These are phyloP conservation scores for Actinomortierella wolfii DNA, from an alignment of 371 early-diverging fungal species.

Conservation along the genomic window DNA sequence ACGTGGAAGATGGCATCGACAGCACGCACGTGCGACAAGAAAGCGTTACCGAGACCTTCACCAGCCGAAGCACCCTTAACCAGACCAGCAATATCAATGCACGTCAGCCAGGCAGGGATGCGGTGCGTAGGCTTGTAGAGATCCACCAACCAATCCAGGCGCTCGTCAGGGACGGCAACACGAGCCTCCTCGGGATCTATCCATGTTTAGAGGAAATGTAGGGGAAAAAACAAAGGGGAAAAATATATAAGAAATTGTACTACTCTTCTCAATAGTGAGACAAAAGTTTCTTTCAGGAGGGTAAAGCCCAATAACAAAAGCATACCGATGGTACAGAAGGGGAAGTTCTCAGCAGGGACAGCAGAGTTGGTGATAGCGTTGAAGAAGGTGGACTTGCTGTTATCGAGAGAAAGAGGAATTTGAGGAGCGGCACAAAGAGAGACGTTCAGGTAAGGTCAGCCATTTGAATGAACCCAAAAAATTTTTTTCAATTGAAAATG, in stretches of 20 bases:
- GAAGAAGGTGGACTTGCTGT: constrained; percentile 87
- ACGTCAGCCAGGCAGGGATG: constrained; percentile 75
- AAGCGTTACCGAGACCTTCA: constrained; percentile 90
- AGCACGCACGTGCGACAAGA: constrained; percentile 88
- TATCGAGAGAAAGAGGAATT: background rate
- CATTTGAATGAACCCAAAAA: background rate
- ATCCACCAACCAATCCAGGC: constrained; percentile 76
- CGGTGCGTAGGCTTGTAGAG: constrained; percentile 67
- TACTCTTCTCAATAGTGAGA: too few species aligned
- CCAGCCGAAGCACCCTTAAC: constrained; percentile 88
- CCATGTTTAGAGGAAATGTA: background rate
- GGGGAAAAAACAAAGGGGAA: background rate
- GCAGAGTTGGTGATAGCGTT: constrained; percentile 86
- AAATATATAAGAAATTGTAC: background rate
- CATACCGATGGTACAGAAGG: constrained; percentile 71
- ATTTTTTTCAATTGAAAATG: background rate
- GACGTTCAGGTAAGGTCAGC: background rate
- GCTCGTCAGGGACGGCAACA: constrained; percentile 81
- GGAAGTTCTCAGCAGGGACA: constrained; percentile 83
- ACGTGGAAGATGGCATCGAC: constrained; percentile 96
- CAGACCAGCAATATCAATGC: constrained; percentile 96
- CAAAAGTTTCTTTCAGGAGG: too few species aligned
- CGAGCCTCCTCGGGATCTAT: constrained; percentile 84
- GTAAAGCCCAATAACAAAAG: background rate
- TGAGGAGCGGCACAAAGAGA: background rate